Base-by-base conservation (phyloP, 257 asterid species). In the Solanum tarijense region DNA sequence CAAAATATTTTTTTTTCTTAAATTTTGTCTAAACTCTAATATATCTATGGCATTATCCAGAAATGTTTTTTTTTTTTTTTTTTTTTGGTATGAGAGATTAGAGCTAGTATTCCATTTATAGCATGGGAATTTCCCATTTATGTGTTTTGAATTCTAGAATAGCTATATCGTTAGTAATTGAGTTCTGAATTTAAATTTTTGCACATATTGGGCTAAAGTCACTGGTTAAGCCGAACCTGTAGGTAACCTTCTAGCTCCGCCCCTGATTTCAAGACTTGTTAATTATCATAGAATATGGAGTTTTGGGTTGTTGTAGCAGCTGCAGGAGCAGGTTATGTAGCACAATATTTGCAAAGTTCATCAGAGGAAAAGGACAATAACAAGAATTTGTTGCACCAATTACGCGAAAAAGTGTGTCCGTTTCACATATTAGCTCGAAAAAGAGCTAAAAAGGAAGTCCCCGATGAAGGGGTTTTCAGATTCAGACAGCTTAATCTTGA, bases 221-320 rank as follows among this genome's bases (percentile, higher is more conserved):
- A 71, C 13, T 71, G 25, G 11, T 71, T 71, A 1, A 16, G 79
- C n/a, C 14, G 4, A 32, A 71, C 78, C 2, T 1, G 7, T 71
- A 71, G 12, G 39, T 29, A 69, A 69, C 76, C 76, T 69, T 69
- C n/a, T 69, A 69, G 76, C 39, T 14, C n/a, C 6, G 76, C 39
- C 76, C 39, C 39, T 29, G n/a, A 20, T 69, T 8, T 68, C 38
- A 29, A 66, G 74, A 27, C 74, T 66, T 52, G n/a, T 52, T 46
- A 46, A 46, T 46, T 46, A 46, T 46, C 55, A 46, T 1, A 69
- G 18, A 38, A 6, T 39, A 93, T 94, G 98, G 98, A 95, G 91
- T 92, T 95, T 71, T 94, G 98, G 96, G 93, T 92, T 83, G 92
- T 95, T 74, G 98, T 98, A 87, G 98, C 95, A n/a, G 96, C 96